Evolutionary conservation across 2,329 filamentous ascomycete genomes (phyloP).

Genomic region (Aureobasidium sp.): DNA sequence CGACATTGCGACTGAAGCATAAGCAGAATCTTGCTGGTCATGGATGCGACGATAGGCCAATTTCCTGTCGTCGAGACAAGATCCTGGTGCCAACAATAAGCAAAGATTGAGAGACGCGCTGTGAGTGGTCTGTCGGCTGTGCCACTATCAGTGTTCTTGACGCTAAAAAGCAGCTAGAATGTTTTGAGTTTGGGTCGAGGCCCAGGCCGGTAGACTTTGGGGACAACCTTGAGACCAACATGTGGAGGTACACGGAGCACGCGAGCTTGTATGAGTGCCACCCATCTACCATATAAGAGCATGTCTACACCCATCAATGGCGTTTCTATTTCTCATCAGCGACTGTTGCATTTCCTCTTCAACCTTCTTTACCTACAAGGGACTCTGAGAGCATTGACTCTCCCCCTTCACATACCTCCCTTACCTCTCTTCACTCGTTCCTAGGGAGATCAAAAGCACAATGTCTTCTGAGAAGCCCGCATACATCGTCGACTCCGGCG

Average conservation of each 20-base stretch:
- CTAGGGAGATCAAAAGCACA: neutral
- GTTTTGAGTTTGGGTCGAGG: conserved; percentile 8
- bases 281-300: neutral
- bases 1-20: neutral
- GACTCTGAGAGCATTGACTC: neutral
- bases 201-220: conserved; percentile 1
- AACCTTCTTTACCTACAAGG: neutral
- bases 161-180: neutral
- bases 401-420: neutral
- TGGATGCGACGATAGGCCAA: neutral
- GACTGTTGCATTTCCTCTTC: neutral
- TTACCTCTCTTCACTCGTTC: neutral
- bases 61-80: neutral
- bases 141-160: conserved; percentile 5
- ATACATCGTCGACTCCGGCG: conserved; percentile 4
- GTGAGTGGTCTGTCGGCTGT: conserved; percentile 5
- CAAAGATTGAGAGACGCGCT: neutral
- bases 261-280: neutral
- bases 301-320: neutral
- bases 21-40: neutral
- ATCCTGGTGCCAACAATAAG: conserved; percentile 1
- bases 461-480: conserved; percentile 13
- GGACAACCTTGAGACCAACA: neutral
- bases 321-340: neutral
- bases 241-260: neutral